phyloP scores from a whole-genome alignment of 148 eudicot genomes.

The Suaeda aralocaspica region DNA sequence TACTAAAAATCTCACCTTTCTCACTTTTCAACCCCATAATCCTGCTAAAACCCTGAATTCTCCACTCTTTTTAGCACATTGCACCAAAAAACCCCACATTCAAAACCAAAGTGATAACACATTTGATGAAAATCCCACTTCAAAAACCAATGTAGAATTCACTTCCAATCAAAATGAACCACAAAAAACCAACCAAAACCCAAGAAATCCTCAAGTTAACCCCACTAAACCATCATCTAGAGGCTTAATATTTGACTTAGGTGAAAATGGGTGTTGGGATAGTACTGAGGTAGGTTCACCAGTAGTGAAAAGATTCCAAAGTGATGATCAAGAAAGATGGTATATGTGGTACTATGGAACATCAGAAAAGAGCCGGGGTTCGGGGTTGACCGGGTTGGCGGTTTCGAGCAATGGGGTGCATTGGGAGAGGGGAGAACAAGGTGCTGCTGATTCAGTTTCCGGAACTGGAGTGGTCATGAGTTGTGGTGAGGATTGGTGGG shows the following conservation, averaged over 20 bases:
- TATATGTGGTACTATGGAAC: constrained; percentile 84
- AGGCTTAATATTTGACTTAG: constrained; percentile 71
- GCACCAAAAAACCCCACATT: constrained; percentile 48
- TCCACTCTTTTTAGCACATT: constrained; percentile 32
- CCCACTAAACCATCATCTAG: constrained; percentile 33
- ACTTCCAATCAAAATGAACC: constrained; percentile 7
- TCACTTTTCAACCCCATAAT: constrained; percentile 10
- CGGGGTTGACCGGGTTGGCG: constrained; percentile 61
- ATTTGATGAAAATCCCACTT: constrained; percentile 26
- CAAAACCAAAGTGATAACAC: constrained; percentile 30
- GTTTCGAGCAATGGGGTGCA: constrained; percentile 79
- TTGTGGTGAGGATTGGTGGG: constrained; percentile 82
- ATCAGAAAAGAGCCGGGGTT: constrained; percentile 27
- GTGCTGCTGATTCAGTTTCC: constrained; percentile 32
- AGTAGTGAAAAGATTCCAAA: constrained; percentile 70
- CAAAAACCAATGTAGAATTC: constrained; percentile 2
- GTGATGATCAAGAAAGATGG: constrained; percentile 93
- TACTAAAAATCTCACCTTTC: constrained; percentile 17
- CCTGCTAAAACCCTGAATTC: constrained; percentile 18
- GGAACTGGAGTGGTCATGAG: constrained; percentile 64
- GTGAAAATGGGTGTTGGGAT: constrained; percentile 64
- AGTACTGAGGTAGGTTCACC: constrained; percentile 66
- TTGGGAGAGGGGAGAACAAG: constrained; percentile 66
- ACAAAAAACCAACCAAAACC: constrained; percentile 14
- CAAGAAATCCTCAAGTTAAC: constrained; percentile 20